Percentiles rank a stretch among this genome's conserved stretches.
These are phyloP conservation scores for Hericium rajendrae DNA, from an alignment of 768 basidiomycete genomes.

Conservation along the genomic window DNA sequence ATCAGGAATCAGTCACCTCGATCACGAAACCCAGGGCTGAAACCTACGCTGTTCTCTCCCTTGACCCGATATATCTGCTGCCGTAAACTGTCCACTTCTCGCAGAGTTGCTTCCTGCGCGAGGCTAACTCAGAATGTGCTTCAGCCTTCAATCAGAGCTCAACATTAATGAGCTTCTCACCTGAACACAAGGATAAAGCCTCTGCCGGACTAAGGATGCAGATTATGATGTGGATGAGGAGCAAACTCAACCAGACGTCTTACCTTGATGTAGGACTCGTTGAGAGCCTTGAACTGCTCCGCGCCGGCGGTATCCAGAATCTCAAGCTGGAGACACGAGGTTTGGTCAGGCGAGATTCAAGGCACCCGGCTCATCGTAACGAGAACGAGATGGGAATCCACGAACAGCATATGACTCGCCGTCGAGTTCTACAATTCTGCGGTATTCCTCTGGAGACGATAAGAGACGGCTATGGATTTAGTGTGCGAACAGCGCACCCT, in stretches of 20 bases:
- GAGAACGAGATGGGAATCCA: constrained; percentile 8
- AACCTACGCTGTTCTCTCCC: constrained; percentile 50
- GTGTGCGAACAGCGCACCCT: constrained; percentile 39
- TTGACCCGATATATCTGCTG: constrained; percentile 78
- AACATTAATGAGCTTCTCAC: constrained; percentile 23
- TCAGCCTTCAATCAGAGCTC: neutral
- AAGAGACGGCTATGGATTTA: neutral
- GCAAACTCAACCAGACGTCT: constrained; percentile 2
- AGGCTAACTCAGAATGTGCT: constrained; percentile 34
- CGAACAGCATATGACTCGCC: constrained; percentile 53
- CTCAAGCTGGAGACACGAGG: constrained; percentile 44
- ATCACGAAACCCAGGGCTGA: too few relatives aligned
- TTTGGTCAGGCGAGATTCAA: neutral
- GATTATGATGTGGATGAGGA: constrained; percentile 1
- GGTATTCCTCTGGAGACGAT: constrained; percentile 52
- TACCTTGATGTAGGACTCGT: constrained; percentile 78
- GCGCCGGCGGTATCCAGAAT: constrained; percentile 78
- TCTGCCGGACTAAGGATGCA: constrained; percentile 40
- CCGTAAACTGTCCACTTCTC: constrained; percentile 70
- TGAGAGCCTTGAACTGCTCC: constrained; percentile 76
- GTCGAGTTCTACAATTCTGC: constrained; percentile 55
- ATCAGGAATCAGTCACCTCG: neutral
- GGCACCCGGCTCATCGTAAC: neutral
- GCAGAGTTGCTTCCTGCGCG: constrained; percentile 72
- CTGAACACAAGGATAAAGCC: constrained; percentile 83